A percentile compares a stretch with the other conserved stretches of the same genome.
These are phyloP conservation scores for Aspergillus jensenii DNA, from an alignment of 2,329 filamentous ascomycete genomes.

Conservation along the genomic window DNA sequence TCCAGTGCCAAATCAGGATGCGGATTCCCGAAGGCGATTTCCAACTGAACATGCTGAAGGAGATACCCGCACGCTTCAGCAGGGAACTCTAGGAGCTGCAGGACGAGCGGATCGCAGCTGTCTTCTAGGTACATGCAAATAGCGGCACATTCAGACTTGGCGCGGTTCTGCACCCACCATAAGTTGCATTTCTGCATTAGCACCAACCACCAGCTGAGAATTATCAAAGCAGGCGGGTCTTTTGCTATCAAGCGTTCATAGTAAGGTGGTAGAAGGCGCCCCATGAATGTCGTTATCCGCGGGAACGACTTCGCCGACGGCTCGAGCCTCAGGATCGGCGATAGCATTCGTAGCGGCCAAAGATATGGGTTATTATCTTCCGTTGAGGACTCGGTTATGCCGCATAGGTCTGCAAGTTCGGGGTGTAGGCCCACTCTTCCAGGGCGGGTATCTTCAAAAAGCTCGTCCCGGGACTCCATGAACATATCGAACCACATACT, in stretches of 20 bases:
- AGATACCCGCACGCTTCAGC: constrained; percentile 34
- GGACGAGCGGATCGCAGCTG: constrained; percentile 27
- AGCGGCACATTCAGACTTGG: constrained; percentile 35
- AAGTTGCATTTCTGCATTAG: constrained; percentile 25
- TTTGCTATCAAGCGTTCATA: constrained; percentile 29
- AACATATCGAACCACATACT: constrained; percentile 39
- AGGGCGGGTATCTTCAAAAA: constrained; percentile 29
- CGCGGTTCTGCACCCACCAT: constrained; percentile 33
- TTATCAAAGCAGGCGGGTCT: constrained; percentile 32
- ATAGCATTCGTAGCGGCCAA: constrained; percentile 37
- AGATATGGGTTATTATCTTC: constrained; percentile 35
- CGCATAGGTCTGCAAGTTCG: constrained; percentile 35
- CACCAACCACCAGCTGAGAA: constrained; percentile 38
- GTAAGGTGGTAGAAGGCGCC: constrained; percentile 31
- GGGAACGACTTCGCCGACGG: constrained; percentile 20
- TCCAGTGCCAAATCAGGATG: background rate
- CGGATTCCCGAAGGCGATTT: background rate
- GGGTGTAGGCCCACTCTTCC: constrained; percentile 31
- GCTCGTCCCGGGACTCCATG: constrained; percentile 23
- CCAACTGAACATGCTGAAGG: constrained; percentile 21
- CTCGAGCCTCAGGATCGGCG: constrained; percentile 31
- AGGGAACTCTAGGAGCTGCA: constrained; percentile 34
- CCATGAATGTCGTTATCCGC: constrained; percentile 36
- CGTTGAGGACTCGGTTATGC: constrained; percentile 30
- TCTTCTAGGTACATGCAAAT: constrained; percentile 39